Percentiles rank a stretch among this genome's conserved stretches.
Evolutionary conservation across 1,139 yeast genomes (phyloP).

Genomic region (Debaryomycetaceae sp.): DNA sequence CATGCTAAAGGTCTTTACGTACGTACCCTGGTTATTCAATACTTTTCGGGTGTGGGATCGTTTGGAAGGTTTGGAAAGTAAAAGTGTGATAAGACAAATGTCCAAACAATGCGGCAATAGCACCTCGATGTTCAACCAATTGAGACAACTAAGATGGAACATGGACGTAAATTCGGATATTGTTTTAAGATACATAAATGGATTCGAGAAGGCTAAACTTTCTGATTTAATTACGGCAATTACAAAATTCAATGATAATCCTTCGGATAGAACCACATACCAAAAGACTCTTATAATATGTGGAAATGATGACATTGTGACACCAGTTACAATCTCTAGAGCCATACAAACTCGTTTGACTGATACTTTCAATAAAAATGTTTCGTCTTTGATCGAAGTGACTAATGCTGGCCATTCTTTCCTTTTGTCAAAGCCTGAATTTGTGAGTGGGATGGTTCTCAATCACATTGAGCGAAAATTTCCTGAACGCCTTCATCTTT

Average conservation of each 20-base stretch:
- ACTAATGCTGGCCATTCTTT: constrained; percentile 66
- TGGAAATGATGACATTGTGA: constrained; percentile 56
- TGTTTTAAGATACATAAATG: constrained; percentile 51
- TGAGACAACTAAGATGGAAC: constrained; percentile 69
- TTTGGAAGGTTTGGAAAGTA: constrained; percentile 56
- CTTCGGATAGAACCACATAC: constrained; percentile 28
- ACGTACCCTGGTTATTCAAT: constrained; percentile 53
- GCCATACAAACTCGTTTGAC: constrained; percentile 25
- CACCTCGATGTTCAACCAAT: constrained; percentile 39
- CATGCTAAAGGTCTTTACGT: constrained; percentile 24
- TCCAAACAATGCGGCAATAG: constrained; percentile 22
- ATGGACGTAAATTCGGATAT: constrained; percentile 56
- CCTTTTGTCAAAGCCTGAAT: constrained; percentile 62
- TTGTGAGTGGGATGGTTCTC: constrained; percentile 59
- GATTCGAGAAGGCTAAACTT: constrained; percentile 41
- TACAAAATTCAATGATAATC: constrained; percentile 32
- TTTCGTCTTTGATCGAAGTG: constrained; percentile 36
- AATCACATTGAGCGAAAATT: constrained; percentile 54
- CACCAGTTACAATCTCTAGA: constrained; percentile 40
- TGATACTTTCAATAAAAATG: constrained; percentile 22
- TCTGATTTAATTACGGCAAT: constrained; percentile 45
- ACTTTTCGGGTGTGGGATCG: constrained; percentile 59
- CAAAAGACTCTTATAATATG: constrained; percentile 51
- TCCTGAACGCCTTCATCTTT: constrained; percentile 46
- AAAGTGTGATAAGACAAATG: constrained; percentile 56